These are phyloP conservation scores for Aspergillus pseudoterreus DNA, from an alignment of 2,329 filamentous ascomycete species.

Conservation along the genomic window DNA sequence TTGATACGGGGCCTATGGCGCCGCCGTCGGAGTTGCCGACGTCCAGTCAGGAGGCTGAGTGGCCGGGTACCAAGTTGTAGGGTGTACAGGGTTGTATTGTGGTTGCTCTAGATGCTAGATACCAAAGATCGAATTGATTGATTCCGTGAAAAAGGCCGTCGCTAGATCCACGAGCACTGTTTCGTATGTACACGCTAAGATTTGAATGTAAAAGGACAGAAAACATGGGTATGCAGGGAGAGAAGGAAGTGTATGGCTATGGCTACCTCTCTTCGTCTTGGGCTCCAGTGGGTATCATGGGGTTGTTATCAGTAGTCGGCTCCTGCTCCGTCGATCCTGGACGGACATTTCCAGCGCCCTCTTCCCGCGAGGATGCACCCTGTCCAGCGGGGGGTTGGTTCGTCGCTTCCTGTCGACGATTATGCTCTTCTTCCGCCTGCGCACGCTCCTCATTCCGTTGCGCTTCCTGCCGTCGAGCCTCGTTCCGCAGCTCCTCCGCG, in stretches of 20 bases:
- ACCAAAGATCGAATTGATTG: not conserved
- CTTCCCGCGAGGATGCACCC: constrained; percentile 9
- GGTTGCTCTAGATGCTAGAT: not conserved
- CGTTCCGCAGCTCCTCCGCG: constrained; percentile 39
- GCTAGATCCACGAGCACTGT: too few species aligned
- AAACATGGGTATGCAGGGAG: not conserved
- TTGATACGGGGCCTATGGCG: constrained; percentile 36
- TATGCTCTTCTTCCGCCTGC: constrained; percentile 24
- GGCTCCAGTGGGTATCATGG: constrained; percentile 12
- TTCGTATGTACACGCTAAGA: too few species aligned
- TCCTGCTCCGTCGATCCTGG: constrained; percentile 4
- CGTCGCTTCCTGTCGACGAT: constrained; percentile 19
- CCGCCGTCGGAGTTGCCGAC: constrained; percentile 16
- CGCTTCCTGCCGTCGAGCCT: constrained; percentile 2
- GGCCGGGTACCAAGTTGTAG: constrained; percentile 5
- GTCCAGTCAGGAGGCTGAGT: constrained; percentile 1
- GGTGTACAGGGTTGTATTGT: not conserved
- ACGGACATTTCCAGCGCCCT: constrained; percentile 2
- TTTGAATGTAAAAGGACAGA: not conserved
- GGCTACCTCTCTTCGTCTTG: constrained; percentile 2
- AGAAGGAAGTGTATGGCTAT: not conserved
- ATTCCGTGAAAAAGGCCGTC: too few species aligned
- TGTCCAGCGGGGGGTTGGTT: constrained; percentile 1
- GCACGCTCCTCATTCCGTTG: constrained; percentile 22
- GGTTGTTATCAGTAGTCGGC: not conserved